Evolutionary conservation across 108 stramenopile genomes (phyloP).

Genomic region (Cyclotella distinguenda): DNA sequence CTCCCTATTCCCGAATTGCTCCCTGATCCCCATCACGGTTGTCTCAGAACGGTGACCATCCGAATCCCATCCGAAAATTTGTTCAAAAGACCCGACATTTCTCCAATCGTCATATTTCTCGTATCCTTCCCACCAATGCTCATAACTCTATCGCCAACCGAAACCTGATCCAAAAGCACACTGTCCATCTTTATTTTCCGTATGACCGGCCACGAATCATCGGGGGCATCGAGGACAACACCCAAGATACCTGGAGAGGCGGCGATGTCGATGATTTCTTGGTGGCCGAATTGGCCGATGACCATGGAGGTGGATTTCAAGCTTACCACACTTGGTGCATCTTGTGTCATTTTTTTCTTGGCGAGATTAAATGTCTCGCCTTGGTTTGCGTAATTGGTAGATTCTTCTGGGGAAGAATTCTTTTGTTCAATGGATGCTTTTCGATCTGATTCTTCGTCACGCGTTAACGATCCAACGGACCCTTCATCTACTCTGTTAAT

Average conservation of each 20-base stretch:
- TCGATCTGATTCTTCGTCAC: no score
- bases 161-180: conserved; percentile 59
- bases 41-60: background rate
- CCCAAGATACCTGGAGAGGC: conserved; percentile 56
- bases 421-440: no score
- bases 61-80: background rate
- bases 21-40: no score
- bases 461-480: no score
- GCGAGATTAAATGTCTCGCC: background rate
- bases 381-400: background rate
- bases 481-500: no score
- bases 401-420: no score
- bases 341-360: background rate
- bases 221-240: conserved; percentile 72
- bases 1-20: no score
- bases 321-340: background rate
- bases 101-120: conserved; percentile 47
- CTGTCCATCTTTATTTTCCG: conserved; percentile 65
- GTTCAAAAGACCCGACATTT: conserved; percentile 1
- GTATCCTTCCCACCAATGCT: conserved; percentile 71
- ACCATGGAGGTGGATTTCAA: background rate
- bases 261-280: conserved; percentile 1
- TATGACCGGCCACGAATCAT: conserved; percentile 62
- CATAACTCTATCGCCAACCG: conserved; percentile 63
- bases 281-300: background rate